Percentiles rank a stretch among this genome's conserved stretches.
Conservation (phyloP, 768 basidiomycete genomes). For the Neoboletus magnificus region DNA sequence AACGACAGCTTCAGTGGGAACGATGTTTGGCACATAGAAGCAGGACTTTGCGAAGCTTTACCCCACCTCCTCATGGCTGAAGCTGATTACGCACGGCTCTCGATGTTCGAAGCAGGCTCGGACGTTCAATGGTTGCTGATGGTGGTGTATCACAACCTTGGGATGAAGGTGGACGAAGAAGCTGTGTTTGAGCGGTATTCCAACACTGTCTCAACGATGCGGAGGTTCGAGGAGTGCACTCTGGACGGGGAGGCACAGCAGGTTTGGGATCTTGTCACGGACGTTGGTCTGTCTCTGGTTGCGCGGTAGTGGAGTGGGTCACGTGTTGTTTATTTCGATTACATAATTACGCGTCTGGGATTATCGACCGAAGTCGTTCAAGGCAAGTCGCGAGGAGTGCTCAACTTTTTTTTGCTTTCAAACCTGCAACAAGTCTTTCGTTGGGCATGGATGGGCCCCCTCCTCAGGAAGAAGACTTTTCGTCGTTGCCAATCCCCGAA, state of each 20-base stretch:
- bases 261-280: slow-evolving; percentile 55
- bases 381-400: not conserved
- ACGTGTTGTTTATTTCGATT: slow-evolving; percentile 22
- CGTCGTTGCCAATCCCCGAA: slow-evolving; percentile 69
- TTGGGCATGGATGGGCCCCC: slow-evolving; percentile 82
- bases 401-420: slow-evolving; percentile 10
- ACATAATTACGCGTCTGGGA: slow-evolving; percentile 18
- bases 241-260: slow-evolving; percentile 52
- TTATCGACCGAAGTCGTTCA: slow-evolving; percentile 7
- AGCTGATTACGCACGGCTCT: slow-evolving; percentile 56
- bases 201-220: slow-evolving; percentile 40
- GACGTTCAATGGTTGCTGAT: slow-evolving; percentile 74
- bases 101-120: slow-evolving; percentile 55
- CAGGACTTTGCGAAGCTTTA: slow-evolving; percentile 52
- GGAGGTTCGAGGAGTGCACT: slow-evolving; percentile 40
- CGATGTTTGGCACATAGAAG: slow-evolving; percentile 17
- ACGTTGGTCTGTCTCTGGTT: slow-evolving; percentile 57
- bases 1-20: slow-evolving; percentile 14
- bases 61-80: slow-evolving; percentile 62
- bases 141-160: slow-evolving; percentile 70
- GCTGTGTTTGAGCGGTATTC: slow-evolving; percentile 48
- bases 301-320: slow-evolving; percentile 24
- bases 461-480: slow-evolving; percentile 93
- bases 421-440: slow-evolving; percentile 5
- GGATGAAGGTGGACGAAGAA: slow-evolving; percentile 52